Evolutionary conservation across 768 basidiomycete genomes (phyloP), one percentile per base, ranked within the genome.

Genomic region (Russula olivacea): DNA sequence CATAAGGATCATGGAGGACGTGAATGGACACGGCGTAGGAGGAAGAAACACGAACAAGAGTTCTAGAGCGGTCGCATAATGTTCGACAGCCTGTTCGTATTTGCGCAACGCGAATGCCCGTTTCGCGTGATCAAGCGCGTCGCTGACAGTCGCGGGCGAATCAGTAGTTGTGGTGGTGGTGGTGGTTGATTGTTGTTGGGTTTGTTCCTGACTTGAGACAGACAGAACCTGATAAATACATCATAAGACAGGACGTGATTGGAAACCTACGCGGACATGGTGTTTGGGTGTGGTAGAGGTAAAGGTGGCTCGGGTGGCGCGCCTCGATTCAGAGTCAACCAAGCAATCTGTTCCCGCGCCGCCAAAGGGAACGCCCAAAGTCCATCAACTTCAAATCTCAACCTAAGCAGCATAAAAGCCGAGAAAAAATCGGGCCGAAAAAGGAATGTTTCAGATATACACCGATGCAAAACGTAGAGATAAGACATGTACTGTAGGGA

Each of bases 41-140:
- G 34, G 28, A 59, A 40, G 61, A 53, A 58, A 58, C 11, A 84
- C 91, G 72, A 75, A 93, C 93, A 86, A 77, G 61, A 88, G 72
- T 72, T 96, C 93, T 51, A 96, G 83, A 5, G 92, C 92, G 41
- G 81, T 85, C 43, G 89, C 88, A 74, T 93, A 94, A 71, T 86
- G 78, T 38, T 93, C 89, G 15, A 91, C 85, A 1, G 93, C 88
- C 69, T 91, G 85, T 69, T 93, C 89, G 68, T 85, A 94, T 73
- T 91, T 90, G 72, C 80, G 83, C 71, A 94, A 83, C 32, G 93
- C 91, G 74, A 91, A 91, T 2, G 91, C 91, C 78, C 91, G 89
- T 79, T 89, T 89, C 1, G 87, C 91, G 64, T 85, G 87, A 71
- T 91, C 90, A 59, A 93, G 76, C 11, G 81, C 78, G 52, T 76